Evolutionary conservation across 1,284 basidiomycete species (phyloP), one percentile per base, ranked within the genome.

Genomic region (Apiotrichum montevideense): DNA sequence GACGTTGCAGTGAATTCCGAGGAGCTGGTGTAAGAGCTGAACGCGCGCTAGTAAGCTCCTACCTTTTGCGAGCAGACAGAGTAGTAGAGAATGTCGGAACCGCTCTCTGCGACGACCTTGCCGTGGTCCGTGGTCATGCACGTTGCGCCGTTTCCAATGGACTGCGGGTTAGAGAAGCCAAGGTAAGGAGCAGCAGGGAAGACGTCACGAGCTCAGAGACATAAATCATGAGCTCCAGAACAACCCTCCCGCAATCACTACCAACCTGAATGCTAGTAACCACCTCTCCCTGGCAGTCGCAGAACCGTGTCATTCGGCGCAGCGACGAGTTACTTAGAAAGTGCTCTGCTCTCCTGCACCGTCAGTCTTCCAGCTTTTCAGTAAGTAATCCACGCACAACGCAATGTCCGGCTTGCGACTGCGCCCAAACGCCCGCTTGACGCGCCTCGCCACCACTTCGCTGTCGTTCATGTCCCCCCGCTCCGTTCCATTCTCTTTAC

Each of bases 91-190:
- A 21, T 21, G 21, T 21, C 21, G 21, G 21, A 21, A 21, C 21
- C 21, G 21, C 21, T 21, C 21, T 21, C 21, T 21, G 21, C 43
- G 43, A 70, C 62, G 33, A 74, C 54, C 55, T 68, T 68, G 8
- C 72, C 72, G 44, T 67, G 66, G 57, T 71, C 72, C 0, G 72
- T 74, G 1, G 68, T 68, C 11, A 63, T 51, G 37, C 48, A 53
- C 13, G 54, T 48, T 5, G 56, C 58, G 5, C 56, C 45, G 1
- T 44, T 39, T 13, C 13, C 33, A 11, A 35, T 49, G 14, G 52
- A 35, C 51, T 56, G 32, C 0, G n/a, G 35, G 15, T n/a, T 21
- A 21, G 21, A 21, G 21, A 21, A 21, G 21, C 21, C 21, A 21
- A 21, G 21, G 21, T 21, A 21, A 21, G 21, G 21, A 21, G 21